phyloP scores from a whole-genome alignment of 805 yeast species.

The Scheffersomyces ergatensis region DNA sequence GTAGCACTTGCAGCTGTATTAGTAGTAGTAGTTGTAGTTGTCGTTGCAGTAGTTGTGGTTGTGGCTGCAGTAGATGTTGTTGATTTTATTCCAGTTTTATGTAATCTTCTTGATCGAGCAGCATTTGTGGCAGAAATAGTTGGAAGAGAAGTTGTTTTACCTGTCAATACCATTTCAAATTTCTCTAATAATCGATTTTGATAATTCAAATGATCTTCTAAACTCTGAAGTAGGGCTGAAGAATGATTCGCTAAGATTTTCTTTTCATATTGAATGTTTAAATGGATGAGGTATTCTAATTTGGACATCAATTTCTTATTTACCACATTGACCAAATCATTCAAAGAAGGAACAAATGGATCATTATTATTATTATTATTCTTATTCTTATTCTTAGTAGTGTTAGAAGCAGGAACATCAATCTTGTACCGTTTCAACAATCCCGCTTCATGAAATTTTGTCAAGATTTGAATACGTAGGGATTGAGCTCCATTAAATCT shows the following conservation, averaged over 20 bases:
- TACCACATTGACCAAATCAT: background rate
- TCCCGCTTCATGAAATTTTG: background rate
- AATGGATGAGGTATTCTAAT: background rate
- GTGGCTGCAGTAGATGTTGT: background rate
- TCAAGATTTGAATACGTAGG: background rate
- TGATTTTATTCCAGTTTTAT: background rate
- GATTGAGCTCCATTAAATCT: background rate
- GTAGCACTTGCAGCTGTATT: background rate
- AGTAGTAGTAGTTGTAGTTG: background rate
- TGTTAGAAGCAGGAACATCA: background rate
- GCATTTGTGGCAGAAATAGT: background rate
- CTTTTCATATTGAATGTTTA: slow-evolving; percentile 1
- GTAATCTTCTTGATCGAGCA: background rate
- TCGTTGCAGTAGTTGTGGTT: background rate
- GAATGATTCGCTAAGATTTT: background rate
- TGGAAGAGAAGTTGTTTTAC: no score
- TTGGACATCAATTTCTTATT: background rate
- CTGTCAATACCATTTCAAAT: background rate
- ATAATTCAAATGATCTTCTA: background rate
- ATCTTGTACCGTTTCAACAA: background rate
- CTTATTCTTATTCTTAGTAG: no score
- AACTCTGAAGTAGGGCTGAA: background rate
- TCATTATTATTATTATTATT: background rate
- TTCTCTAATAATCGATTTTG: background rate
- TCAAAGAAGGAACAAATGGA: background rate